A percentile compares a stretch with the other conserved stretches of the same genome.
Evolutionary conservation across 78 protist genomes (phyloP).

Genomic region (Dictyostelium capitatum): DNA sequence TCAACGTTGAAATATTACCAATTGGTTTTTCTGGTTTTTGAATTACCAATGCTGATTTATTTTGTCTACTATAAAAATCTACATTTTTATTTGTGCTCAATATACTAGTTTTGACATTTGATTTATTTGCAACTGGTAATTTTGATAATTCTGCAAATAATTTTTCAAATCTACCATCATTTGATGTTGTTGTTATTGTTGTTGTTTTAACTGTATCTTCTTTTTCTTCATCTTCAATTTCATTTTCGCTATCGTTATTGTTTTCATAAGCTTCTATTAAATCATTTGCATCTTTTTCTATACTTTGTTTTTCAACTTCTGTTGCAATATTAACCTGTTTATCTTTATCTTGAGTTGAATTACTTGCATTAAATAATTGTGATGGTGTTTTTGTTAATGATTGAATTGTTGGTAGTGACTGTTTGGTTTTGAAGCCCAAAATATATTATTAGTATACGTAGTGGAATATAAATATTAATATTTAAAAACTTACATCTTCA

Average conservation of each 20-base stretch:
- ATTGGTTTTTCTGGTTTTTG: neutral
- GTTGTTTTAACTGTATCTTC: neutral
- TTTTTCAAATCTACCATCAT: neutral
- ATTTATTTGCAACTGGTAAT: neutral
- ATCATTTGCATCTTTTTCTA: neutral
- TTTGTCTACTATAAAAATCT: too few relatives aligned
- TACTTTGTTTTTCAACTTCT: neutral
- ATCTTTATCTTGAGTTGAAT: neutral
- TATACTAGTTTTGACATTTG: too few relatives aligned
- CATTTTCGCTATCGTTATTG: neutral
- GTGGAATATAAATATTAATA: too few relatives aligned
- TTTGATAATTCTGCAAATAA: neutral
- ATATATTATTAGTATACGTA: too few relatives aligned
- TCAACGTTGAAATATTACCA: neutral
- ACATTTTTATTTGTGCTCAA: too few relatives aligned
- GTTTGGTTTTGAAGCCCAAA: neutral
- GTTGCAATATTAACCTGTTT: neutral
- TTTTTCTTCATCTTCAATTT: constrained; percentile 10
- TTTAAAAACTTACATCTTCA: neutral
- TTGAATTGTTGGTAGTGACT: neutral
- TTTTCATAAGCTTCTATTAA: neutral
- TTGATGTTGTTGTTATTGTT: neutral
- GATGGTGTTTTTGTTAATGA: neutral
- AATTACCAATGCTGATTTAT: too few relatives aligned
- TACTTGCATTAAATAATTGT: neutral